Evolutionary conservation across 768 basidiomycete genomes (phyloP), one percentile per base, ranked within the genome.

Genomic region (Infundibulicybe gibba): DNA sequence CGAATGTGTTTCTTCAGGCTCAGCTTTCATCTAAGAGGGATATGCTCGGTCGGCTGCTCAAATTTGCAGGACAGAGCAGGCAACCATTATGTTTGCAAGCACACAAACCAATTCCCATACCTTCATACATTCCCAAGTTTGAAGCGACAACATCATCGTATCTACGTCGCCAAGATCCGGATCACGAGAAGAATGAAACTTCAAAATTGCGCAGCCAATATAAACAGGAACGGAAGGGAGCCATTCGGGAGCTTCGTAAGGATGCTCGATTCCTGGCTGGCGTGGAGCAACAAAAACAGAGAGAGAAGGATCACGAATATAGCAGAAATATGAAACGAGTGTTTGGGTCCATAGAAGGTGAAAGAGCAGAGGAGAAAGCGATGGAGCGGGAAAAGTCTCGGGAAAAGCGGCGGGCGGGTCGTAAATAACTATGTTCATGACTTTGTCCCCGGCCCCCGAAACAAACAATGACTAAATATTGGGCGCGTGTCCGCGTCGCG

Each of bases 181-280:
- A 99, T 64, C 83, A 82, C 50, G 94, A 95, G 58, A 83, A 90
- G 34, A 93, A 91, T 61, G 90, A 89, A 54, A 81, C 83, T 0
- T 68, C 85, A 48, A 98, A 97, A 65, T 67, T 99, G 58, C 85
- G 88, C 46, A 78, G 80, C 34, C 82, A 94, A 61, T 87, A 93
- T 72, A 94, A 94, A 70, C 87, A 98, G 69, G 97, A 98, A 73
- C 74, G 80, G 60, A 98, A 97, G 74, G 94, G 97, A 38, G 97
- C 97, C 4, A 93, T 99, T 51, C 76, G 95, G 40, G 97, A 99
- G 62, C 73, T 99, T 44, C 82, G 97, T 50, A 97, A 97, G 73
- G 97, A 99, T 61, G 85, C 92, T 51, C 77, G 80, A 54, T 99
- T 97, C 80, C 72, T 99, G 67, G 92, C 95, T 9, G 75, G 74